These are phyloP conservation scores for Ascobolus immersus DNA, from an alignment of 495 filamentous ascomycete genomes.

Conservation along the genomic window DNA sequence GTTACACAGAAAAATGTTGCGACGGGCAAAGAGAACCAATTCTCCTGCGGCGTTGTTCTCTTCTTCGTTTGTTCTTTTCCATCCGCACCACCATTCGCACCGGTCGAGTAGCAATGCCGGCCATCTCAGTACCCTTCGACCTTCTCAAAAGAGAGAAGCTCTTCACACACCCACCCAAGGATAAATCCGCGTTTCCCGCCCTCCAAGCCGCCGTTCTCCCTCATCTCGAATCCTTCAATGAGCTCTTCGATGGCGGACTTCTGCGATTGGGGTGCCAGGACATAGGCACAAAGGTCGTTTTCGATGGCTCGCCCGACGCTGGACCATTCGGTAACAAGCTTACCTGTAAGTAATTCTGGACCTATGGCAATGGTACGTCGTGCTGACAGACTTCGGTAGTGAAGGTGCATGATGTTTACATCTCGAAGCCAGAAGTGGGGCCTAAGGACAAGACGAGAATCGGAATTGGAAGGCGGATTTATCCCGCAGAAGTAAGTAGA, in stretches of 20 bases:
- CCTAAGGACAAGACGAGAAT: constrained; percentile 13
- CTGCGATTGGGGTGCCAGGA: constrained; percentile 56
- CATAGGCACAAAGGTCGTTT: constrained; percentile 66
- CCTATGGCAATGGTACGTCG: background rate
- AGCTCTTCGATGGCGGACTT: constrained; percentile 41
- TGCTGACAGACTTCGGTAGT: constrained; percentile 4
- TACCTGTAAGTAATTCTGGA: constrained; percentile 13
- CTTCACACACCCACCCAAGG: constrained; percentile 64
- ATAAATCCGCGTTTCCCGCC: constrained; percentile 66
- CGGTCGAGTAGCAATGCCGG: no score
- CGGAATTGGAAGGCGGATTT: constrained; percentile 52
- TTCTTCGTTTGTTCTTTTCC: no score
- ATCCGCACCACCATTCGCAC: no score
- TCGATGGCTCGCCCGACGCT: constrained; percentile 40
- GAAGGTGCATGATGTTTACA: constrained; percentile 14
- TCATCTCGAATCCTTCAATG: constrained; percentile 89
- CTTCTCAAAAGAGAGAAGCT: constrained; percentile 58
- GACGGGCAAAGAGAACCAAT: no score
- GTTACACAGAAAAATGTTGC: no score
- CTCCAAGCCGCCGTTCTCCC: constrained; percentile 60
- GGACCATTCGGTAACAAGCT: constrained; percentile 12
- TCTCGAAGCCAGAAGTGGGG: constrained; percentile 14
- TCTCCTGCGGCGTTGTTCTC: no score
- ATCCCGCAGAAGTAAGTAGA: constrained; percentile 50
- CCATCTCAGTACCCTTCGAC: constrained; percentile 30